A percentile compares a stretch with the other conserved stretches of the same genome.
Evolutionary conservation across 441 rosid genomes (phyloP).

Genomic region (Gossypium lobatum): DNA sequence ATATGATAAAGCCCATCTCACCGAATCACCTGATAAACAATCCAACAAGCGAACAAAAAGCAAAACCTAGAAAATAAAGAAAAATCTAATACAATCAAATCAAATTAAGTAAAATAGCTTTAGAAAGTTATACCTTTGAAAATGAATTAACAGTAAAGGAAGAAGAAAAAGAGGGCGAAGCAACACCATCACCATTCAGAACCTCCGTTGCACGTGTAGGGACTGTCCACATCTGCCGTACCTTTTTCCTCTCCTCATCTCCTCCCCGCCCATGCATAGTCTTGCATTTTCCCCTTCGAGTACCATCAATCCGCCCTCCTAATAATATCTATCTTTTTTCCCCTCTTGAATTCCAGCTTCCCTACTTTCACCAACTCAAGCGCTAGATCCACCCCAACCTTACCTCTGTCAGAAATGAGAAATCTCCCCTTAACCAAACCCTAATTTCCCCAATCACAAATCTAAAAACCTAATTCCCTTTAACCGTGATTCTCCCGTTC

Average conservation of each 20-base stretch:
- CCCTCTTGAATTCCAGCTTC: not conserved
- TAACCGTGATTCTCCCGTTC: slow-evolving; percentile 2
- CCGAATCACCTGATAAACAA: not conserved
- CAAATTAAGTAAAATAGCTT: not conserved
- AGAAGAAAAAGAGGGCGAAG: slow-evolving; percentile 37
- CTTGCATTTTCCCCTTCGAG: slow-evolving; percentile 55
- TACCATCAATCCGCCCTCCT: slow-evolving; percentile 43
- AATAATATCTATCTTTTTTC: not conserved
- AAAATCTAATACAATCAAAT: not conserved
- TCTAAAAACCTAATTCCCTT: slow-evolving; percentile 20
- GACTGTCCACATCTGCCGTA: slow-evolving; percentile 71
- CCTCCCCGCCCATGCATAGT: slow-evolving; percentile 59
- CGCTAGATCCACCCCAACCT: slow-evolving; percentile 14
- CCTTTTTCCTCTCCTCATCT: slow-evolving; percentile 36
- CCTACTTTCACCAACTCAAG: not conserved
- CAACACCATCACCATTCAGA: slow-evolving; percentile 36
- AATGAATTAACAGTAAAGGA: slow-evolving; percentile 43
- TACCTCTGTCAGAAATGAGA: not conserved
- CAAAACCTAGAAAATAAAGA: not conserved
- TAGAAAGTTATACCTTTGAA: slow-evolving; percentile 40
- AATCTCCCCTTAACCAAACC: slow-evolving; percentile 2
- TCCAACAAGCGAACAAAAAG: not conserved
- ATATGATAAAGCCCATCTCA: not conserved
- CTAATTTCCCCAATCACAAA: slow-evolving; percentile 10
- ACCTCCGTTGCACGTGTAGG: slow-evolving; percentile 47